Percentiles rank a stretch among this genome's conserved stretches.
Conservation (phyloP, 768 basidiomycete genomes). For the Tulasnella sp. region DNA sequence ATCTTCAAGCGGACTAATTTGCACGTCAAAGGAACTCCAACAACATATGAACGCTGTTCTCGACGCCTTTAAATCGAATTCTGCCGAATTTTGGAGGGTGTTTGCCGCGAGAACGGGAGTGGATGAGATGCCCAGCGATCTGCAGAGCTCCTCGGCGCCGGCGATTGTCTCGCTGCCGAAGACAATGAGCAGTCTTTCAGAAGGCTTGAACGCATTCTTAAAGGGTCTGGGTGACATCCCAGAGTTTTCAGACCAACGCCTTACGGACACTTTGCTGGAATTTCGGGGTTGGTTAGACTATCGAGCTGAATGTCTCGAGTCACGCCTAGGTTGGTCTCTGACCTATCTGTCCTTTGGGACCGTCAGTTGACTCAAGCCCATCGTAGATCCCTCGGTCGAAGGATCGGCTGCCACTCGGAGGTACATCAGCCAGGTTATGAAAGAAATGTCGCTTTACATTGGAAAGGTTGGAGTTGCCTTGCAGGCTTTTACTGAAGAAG, state of each 20-base stretch:
- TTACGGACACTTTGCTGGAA: conserved; percentile 59
- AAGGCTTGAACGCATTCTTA: conserved; percentile 62
- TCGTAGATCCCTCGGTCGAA: neutral
- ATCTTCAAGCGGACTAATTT: conserved; percentile 70
- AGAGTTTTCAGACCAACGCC: conserved; percentile 62
- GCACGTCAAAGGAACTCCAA: conserved; percentile 66
- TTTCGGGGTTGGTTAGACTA: conserved; percentile 72
- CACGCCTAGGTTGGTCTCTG: conserved; percentile 41
- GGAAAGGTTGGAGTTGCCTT: conserved; percentile 63
- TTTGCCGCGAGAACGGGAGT: conserved; percentile 41
- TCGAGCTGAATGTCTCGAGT: conserved; percentile 66
- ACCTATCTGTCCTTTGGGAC: conserved; percentile 38
- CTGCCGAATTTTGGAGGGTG: conserved; percentile 62
- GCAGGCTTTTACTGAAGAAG: conserved; percentile 72
- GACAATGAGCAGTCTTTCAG: conserved; percentile 60
- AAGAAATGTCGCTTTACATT: conserved; percentile 59
- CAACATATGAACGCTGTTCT: conserved; percentile 63
- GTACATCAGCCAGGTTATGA: neutral
- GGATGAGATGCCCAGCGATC: conserved; percentile 38
- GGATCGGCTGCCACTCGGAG: neutral
- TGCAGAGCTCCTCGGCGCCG: neutral
- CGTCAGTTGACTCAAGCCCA: neutral
- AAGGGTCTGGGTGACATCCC: conserved; percentile 73
- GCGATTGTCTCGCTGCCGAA: conserved; percentile 53
- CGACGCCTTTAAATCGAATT: conserved; percentile 68